Percentiles rank a stretch among this genome's conserved stretches.
Conservation (phyloP, 2,329 filamentous ascomycete genomes). For the Allantophomopsis lycopodina region DNA sequence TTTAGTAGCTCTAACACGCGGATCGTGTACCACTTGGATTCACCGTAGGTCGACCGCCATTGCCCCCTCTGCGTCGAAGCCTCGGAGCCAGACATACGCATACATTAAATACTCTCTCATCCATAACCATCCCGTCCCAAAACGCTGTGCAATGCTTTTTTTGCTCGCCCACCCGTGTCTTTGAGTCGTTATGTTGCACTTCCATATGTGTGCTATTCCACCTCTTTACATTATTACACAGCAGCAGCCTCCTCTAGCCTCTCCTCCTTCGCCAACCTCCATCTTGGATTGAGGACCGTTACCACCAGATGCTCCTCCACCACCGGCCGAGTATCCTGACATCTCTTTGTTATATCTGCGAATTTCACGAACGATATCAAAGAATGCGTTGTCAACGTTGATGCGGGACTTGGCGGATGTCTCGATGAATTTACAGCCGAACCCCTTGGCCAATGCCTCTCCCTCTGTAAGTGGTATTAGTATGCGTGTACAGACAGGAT, state of each 20-base stretch:
- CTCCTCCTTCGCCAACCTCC: slow-evolving; percentile 59
- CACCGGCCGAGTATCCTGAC: slow-evolving; percentile 68
- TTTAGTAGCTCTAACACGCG: too few species aligned
- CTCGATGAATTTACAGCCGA: slow-evolving; percentile 98
- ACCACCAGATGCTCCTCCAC: slow-evolving; percentile 45
- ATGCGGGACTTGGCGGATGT: slow-evolving; percentile 96
- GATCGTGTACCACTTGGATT: too few species aligned
- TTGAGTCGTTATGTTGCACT: too few species aligned
- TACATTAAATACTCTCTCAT: too few species aligned
- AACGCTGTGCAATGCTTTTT: too few species aligned
- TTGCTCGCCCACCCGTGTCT: too few species aligned
- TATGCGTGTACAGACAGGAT: background rate
- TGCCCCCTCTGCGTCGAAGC: too few species aligned
- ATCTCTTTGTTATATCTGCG: slow-evolving; percentile 97
- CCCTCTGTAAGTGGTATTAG: slow-evolving; percentile 52
- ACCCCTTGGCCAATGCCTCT: slow-evolving; percentile 69
- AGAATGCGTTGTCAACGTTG: slow-evolving; percentile 97
- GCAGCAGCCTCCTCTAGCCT: slow-evolving; percentile 63
- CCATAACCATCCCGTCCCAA: too few species aligned
- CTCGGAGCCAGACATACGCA: too few species aligned
- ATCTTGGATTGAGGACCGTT: slow-evolving; percentile 55
- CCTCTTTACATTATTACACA: slow-evolving; percentile 71
- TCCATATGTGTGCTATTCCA: too few species aligned
- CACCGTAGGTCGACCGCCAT: too few species aligned
- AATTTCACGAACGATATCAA: slow-evolving; percentile 96